Evolutionary conservation across 768 basidiomycete species (phyloP), one percentile per base, ranked within the genome.

Genomic region (Rhodosporidiobolus sp.): DNA sequence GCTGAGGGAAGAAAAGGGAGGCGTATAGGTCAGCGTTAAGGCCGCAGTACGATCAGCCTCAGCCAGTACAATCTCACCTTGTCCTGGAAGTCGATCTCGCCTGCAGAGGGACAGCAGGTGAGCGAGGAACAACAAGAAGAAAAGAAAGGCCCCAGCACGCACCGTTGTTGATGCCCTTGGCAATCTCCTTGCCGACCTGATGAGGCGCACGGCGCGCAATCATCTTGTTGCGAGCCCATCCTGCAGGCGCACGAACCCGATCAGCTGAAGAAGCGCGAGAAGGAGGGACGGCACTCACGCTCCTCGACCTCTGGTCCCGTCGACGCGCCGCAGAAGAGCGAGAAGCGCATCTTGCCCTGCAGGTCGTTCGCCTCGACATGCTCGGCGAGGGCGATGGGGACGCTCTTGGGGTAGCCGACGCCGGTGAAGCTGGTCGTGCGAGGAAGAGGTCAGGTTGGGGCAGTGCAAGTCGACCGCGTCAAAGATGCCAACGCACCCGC

Each of bases 171-270:
- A 78, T 78, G 1, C 77, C 79, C 62, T 77, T 77, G 4, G 74
- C 52, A 45, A 80, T 78, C 38, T 70, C 61, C 72, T 80, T 80
- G 7, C 79, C 79, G 49, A 78, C 78, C 68, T 79, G 79, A 54
- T 80, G 79, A 14, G 79, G 79, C 54, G 53, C 73, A 8, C 79
- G 63, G 20, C 76, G 48, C 56, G 63, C 70, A 45, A 80, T 77
- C 77, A 77, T 76, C 50, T 70, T 53, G 52, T 72, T 72, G 48
- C 24, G 32, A 8, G 71, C 71, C 71, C 71, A 72, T 20, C 57
- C 38, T 43, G 38, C 38, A 14, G 14, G 14, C 38, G 38, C 8
- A 14, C 7, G 14, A 43, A 14, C 8, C 8, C 38, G 38, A 43
- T 43, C 38, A 43, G 38, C 38, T 43, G 38, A 43, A 14, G 38